These are phyloP conservation scores for Peronospora tabacina DNA, from an alignment of 352 stramenopile genomes.

Conservation along the genomic window DNA sequence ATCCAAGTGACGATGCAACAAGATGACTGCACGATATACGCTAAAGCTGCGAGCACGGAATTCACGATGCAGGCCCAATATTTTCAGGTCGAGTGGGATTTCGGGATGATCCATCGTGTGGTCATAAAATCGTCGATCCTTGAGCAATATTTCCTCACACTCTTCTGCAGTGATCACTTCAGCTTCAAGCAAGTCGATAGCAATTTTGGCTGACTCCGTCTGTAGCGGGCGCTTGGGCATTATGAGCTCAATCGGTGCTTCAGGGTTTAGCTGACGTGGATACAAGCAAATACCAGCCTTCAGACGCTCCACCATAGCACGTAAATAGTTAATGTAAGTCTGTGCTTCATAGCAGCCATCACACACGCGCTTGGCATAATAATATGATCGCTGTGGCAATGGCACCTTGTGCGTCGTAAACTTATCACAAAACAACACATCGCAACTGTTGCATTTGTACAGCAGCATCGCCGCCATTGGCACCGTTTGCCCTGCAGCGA, in stretches of 20 bases:
- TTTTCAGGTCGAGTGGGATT: slow-evolving; percentile 78
- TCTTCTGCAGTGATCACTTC: slow-evolving; percentile 81
- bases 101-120: slow-evolving; percentile 81
- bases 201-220: slow-evolving; percentile 75
- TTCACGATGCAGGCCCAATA: slow-evolving; percentile 80
- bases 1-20: slow-evolving; percentile 80
- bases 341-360: slow-evolving; percentile 79
- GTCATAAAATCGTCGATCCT: slow-evolving; percentile 76
- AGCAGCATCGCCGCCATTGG: slow-evolving; percentile 39
- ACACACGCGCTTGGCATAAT: slow-evolving; percentile 83
- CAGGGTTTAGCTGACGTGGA: slow-evolving; percentile 70
- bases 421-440: slow-evolving; percentile 69
- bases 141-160: slow-evolving; percentile 79
- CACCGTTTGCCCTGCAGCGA: slow-evolving; percentile 11
- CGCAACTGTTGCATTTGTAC: slow-evolving; percentile 81
- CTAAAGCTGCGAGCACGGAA: slow-evolving; percentile 75
- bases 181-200: slow-evolving; percentile 80
- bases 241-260: slow-evolving; percentile 81
- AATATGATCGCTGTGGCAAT: slow-evolving; percentile 68
- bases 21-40: slow-evolving; percentile 77
- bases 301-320: slow-evolving; percentile 76
- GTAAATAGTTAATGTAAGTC: slow-evolving; percentile 81
- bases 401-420: slow-evolving; percentile 77
- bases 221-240: slow-evolving; percentile 80
- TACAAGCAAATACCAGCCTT: slow-evolving; percentile 85